Percentiles rank a stretch among this genome's conserved stretches.
Conservation (phyloP, 139 green algal genomes). For the Coelastrella sp. region DNA sequence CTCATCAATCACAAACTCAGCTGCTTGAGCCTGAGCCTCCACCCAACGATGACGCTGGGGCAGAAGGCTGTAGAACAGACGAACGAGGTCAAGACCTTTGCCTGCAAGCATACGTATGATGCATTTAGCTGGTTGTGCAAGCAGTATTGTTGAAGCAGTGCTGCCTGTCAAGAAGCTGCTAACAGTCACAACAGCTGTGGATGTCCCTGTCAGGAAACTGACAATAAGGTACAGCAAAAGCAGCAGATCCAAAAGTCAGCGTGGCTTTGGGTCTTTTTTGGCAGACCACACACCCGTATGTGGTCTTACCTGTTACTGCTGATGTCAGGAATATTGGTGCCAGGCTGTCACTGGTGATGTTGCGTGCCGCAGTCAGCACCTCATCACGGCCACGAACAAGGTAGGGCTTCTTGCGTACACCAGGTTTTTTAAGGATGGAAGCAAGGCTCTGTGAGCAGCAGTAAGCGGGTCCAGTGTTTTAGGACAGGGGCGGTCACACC, state of each 20-base stretch:
- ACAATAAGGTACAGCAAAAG: not conserved
- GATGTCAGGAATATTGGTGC: slow-evolving; percentile 94
- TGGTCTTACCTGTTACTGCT: slow-evolving; percentile 74
- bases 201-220: too few relatives aligned
- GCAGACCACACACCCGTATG: not conserved
- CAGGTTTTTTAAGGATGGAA: slow-evolving; percentile 89
- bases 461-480: not conserved
- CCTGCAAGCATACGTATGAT: slow-evolving; percentile 49
- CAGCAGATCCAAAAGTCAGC: not conserved
- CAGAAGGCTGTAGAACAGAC: slow-evolving; percentile 91
- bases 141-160: too few relatives aligned
- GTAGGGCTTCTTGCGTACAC: slow-evolving; percentile 90
- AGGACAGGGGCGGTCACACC: not conserved
- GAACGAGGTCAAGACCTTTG: slow-evolving; percentile 83
- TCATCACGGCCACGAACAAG: slow-evolving; percentile 82
- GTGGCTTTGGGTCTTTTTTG: too few relatives aligned
- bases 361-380: slow-evolving; percentile 85
- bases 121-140: too few relatives aligned
- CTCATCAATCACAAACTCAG: slow-evolving; percentile 94
- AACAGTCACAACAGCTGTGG: too few relatives aligned
- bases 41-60: slow-evolving; percentile 86
- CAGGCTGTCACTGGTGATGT: slow-evolving; percentile 86
- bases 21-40: slow-evolving; percentile 57
- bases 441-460: slow-evolving; percentile 58
- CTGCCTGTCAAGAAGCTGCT: too few relatives aligned